Base-by-base conservation (phyloP, 495 filamentous ascomycete species). In the Parmelia sp. region DNA sequence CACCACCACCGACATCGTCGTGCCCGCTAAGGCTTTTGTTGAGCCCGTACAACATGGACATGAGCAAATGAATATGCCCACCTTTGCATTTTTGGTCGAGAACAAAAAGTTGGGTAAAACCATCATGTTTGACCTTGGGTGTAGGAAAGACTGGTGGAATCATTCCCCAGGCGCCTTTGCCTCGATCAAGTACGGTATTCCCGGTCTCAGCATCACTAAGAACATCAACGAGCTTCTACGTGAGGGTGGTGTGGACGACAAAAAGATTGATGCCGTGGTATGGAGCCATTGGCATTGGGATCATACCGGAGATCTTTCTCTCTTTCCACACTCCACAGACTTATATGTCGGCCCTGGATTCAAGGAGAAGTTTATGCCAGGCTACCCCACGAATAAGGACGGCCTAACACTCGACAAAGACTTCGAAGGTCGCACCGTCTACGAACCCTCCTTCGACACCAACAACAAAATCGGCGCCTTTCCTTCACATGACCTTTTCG, bases 201-300 rank as follows among this genome's bases (percentile, higher is more conserved):
- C 70, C 1, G 70, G 62, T 17, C 57, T 71, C 27, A 65, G 58
- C 12, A 51, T 73, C 19, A 36, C 66, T 7, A 74, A 76, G 45
- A 69, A 68, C 60, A 66, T 76, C 21, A 68, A 68, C 15, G 72
- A 76, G 64, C 66, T 76, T 57, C 56, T 76, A 17, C 25, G 64
- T 31, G 73, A 75, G 31, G 65, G 65, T 21, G 66, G 70, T 5
- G 59, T 70, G 4, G 61, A 69, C 29, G 55, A 66, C 42, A 60
- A 66, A 23, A 59, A 69, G 25, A 65, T 74, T n/a, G 63, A 70
- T 29, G 68, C 65, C 21, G 64, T 74, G 25, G 69, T 74, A 21
- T 73, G 71, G 71, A 83, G 79, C 36, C 84, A 87, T 64, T 70
- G 71, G 58, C 86, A 89, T 69, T 82, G 82, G 63, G 75, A 77